Conservation (phyloP, 805 yeast species). For the Wickerhamomyces queroliae region DNA sequence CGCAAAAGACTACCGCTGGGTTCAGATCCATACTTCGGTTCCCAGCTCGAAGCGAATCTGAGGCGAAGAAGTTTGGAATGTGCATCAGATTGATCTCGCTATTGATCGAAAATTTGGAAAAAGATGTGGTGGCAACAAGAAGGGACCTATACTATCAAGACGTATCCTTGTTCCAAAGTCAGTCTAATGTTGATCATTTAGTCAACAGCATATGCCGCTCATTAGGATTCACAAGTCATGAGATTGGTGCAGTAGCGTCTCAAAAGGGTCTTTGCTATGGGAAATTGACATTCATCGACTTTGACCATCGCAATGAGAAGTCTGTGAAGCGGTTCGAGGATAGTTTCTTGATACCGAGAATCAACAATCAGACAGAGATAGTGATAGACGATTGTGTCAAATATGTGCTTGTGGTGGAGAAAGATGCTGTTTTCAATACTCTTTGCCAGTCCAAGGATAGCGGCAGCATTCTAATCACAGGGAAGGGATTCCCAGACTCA, state of each 20-base stretch:
- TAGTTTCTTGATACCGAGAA: slow-evolving; percentile 34
- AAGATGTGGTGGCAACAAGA: slow-evolving; percentile 24
- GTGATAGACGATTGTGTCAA: slow-evolving; percentile 6
- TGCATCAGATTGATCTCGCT: slow-evolving; percentile 9
- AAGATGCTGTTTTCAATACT: slow-evolving; percentile 44
- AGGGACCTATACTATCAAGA: slow-evolving; percentile 63
- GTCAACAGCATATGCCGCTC: slow-evolving; percentile 33
- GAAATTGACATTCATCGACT: slow-evolving; percentile 14
- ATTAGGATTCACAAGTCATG: slow-evolving; percentile 32
- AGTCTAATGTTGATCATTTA: slow-evolving; percentile 34
- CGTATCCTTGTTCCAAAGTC: slow-evolving; percentile 45
- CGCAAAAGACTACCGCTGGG: neutral
- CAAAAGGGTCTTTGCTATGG: slow-evolving; percentile 58
- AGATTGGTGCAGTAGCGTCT: slow-evolving; percentile 46
- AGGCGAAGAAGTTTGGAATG: slow-evolving; percentile 7
- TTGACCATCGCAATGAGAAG: slow-evolving; percentile 2
- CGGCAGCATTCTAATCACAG: slow-evolving; percentile 42
- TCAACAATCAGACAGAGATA: slow-evolving; percentile 19
- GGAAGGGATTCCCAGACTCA: slow-evolving; percentile 67
- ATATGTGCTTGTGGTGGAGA: slow-evolving; percentile 41
- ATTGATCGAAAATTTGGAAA: slow-evolving; percentile 13
- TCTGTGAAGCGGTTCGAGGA: slow-evolving; percentile 4
- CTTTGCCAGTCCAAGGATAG: slow-evolving; percentile 15
- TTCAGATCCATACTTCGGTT: slow-evolving; percentile 6
- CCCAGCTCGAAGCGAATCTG: slow-evolving; percentile 9